phyloP scores from a whole-genome alignment of 495 filamentous ascomycete genomes.

The Oleoguttula mirabilis region DNA sequence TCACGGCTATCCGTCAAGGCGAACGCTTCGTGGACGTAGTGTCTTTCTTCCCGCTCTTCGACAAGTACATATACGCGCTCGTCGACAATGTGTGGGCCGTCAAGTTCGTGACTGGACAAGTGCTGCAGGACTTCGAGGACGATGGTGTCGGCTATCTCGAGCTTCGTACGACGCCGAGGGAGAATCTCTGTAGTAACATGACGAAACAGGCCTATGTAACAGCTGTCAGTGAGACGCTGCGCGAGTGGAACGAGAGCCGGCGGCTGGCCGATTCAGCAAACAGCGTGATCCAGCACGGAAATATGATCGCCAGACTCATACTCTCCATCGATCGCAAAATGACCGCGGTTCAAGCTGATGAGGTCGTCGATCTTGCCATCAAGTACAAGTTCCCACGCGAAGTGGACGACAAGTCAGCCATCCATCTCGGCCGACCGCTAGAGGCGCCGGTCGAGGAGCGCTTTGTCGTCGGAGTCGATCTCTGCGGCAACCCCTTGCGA shows the following conservation, averaged over 20 bases:
- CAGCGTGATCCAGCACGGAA: not conserved
- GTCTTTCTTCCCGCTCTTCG: constrained; percentile 66
- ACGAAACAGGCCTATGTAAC: constrained; percentile 52
- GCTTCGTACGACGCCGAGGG: constrained; percentile 67
- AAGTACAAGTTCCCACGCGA: constrained; percentile 28
- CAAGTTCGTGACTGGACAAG: constrained; percentile 48
- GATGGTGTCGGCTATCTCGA: constrained; percentile 75
- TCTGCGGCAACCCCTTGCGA: constrained; percentile 64
- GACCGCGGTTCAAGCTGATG: constrained; percentile 41
- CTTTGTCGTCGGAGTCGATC: constrained; percentile 60
- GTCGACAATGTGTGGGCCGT: constrained; percentile 48
- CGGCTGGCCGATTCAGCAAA: not conserved
- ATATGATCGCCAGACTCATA: constrained; percentile 39
- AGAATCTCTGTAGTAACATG: constrained; percentile 37
- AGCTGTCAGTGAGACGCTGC: constrained; percentile 32
- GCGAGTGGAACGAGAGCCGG: not conserved
- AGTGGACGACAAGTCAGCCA: too few relatives aligned
- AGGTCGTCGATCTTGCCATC: constrained; percentile 52
- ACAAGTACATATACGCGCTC: constrained; percentile 63
- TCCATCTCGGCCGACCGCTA: too few relatives aligned
- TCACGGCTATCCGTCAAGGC: constrained; percentile 52
- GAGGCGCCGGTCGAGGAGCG: too few relatives aligned
- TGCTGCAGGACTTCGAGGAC: constrained; percentile 54
- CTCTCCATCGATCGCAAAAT: constrained; percentile 63
- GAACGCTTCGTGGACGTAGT: constrained; percentile 42